A percentile compares a stretch with the other conserved stretches of the same genome.
Conservation (phyloP, 345 rosid genomes). For the Eutrema yunnanense region DNA sequence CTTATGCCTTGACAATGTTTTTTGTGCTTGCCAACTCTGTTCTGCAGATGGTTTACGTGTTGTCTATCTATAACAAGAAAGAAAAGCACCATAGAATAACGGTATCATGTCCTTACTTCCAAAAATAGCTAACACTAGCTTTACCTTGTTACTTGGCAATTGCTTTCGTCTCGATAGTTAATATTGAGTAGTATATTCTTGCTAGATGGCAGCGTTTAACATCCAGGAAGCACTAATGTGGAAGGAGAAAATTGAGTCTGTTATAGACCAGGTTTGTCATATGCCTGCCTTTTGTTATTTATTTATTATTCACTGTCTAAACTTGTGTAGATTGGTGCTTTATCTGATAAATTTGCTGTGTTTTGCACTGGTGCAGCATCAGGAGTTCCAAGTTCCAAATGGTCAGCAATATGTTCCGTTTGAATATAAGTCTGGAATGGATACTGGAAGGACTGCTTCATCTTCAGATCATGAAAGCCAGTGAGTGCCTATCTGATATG, state of each 20-base stretch:
- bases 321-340: neutral
- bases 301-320: slow-evolving; percentile 3
- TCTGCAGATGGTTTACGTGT: slow-evolving; percentile 92
- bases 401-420: slow-evolving; percentile 84
- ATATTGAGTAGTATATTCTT: slow-evolving; percentile 19
- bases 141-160: neutral
- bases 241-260: slow-evolving; percentile 92
- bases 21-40: slow-evolving; percentile 6
- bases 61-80: slow-evolving; percentile 87
- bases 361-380: slow-evolving; percentile 61
- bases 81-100: slow-evolving; percentile 84
- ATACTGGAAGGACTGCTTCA: slow-evolving; percentile 77
- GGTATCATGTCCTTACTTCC: slow-evolving; percentile 39
- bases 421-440: slow-evolving; percentile 96
- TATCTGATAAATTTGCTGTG: slow-evolving; percentile 16
- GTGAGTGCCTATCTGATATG: slow-evolving; percentile 53
- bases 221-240: slow-evolving; percentile 86
- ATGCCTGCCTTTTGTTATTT: neutral
- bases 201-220: slow-evolving; percentile 99
- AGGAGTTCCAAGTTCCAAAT: slow-evolving; percentile 69
- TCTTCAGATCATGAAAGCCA: slow-evolving; percentile 98
- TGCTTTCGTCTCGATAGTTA: slow-evolving; percentile 9
- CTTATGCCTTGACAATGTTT: neutral
- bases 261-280: slow-evolving; percentile 82
- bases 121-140: neutral